Evolutionary conservation across 2,329 filamentous ascomycete genomes (phyloP), one percentile per base, ranked within the genome.

Genomic region (Exophiala phaeomuriformis): DNA sequence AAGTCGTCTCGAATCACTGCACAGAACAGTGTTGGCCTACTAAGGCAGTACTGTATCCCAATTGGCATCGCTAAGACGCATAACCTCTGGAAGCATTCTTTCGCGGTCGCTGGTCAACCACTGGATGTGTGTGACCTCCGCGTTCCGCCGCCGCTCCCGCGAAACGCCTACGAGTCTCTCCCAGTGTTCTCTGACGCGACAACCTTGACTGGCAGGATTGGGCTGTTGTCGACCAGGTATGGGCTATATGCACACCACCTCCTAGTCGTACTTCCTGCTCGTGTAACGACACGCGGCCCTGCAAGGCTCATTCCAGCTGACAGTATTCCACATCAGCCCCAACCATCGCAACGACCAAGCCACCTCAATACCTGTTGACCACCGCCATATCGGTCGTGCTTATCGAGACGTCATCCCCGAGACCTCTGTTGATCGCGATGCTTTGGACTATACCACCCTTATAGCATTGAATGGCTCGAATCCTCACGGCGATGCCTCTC

Each of bases 401-500:
- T 36, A 19, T 48, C 42, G 7, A 4, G 27, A 31, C 19, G 27
- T 37, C 45, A 52, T 40, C 41, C 39, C 8, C n/a, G 27, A 41
- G 8, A 36, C 6, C 31, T 3, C 5, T 8, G 33, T 31, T n/a
- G 35, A 48, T 30, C 45, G 8, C 46, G 31, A 59, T 59, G 57
- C 37, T 48, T 39, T 57, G 44, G 46, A 48, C 35, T 32, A 47
- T 27, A 19, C 33, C 47, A 33, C 51, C 49, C 8, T 52, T 44
- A 55, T 57, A 59, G 51, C 54, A 55, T 42, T 56, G 53, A 50
- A 58, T 58, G 55, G 55, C 50, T 52, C 47, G 48, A 46, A 47
- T 55, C 30, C 12, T 53, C 4, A 52, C 49, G 60, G 57, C 55
- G 42, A 63, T 64, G 63, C 62, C 61, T 53, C 50, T 61, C 44